Percentiles rank a stretch among this genome's conserved stretches.
phyloP scores from a whole-genome alignment of 345 rosid species.

The Acer yangbiense region DNA sequence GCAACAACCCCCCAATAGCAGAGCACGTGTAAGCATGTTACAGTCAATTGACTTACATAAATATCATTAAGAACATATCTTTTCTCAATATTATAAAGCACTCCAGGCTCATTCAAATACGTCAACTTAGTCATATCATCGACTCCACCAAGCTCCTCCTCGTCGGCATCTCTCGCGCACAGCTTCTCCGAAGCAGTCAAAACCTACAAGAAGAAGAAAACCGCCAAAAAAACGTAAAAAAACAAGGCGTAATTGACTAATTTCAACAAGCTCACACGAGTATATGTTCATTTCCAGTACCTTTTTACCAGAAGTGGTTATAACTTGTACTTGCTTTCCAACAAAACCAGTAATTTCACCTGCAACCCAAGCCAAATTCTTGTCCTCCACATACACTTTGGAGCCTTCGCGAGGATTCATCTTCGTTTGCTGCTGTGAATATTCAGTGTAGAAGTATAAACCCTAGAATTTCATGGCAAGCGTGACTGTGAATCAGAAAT shows the following conservation, averaged over 20 bases:
- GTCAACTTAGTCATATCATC: conserved; percentile 97
- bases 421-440: conserved; percentile 29
- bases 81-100: conserved; percentile 83
- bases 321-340: conserved; percentile 56
- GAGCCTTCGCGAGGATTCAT: conserved; percentile 69
- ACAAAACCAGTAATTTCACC: conserved; percentile 60
- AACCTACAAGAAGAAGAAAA: conserved; percentile 40
- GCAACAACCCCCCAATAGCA: not conserved
- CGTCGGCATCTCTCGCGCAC: conserved; percentile 72
- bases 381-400: conserved; percentile 89
- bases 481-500: conserved; percentile 19
- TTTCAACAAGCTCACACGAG: not conserved
- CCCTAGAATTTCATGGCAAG: conserved; percentile 21
- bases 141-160: conserved; percentile 89
- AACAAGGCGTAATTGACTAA: not conserved
- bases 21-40: not conserved
- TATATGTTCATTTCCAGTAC: conserved; percentile 26
- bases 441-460: conserved; percentile 18
- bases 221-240: not conserved
- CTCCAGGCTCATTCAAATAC: conserved; percentile 96
- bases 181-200: conserved; percentile 52
- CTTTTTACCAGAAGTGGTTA: conserved; percentile 61
- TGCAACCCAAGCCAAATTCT: conserved; percentile 77
- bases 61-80: conserved; percentile 94
- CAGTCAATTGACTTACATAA: conserved; percentile 59